Percentiles rank a stretch among this genome's conserved stretches.
These are phyloP conservation scores for Penicillium freii DNA, from an alignment of 2,329 filamentous ascomycete species.

Conservation along the genomic window DNA sequence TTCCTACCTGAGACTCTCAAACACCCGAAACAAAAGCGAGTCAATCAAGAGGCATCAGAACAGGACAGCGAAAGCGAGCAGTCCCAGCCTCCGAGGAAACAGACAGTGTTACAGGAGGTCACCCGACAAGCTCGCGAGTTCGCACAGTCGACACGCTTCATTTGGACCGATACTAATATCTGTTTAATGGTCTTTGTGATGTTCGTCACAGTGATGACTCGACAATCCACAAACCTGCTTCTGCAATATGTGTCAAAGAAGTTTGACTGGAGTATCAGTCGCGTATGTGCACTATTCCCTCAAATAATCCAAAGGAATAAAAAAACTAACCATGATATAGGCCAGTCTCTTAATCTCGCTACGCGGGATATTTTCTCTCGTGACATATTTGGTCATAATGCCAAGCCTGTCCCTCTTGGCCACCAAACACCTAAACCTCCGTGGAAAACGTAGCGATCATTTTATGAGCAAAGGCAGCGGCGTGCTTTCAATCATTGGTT, in stretches of 20 bases:
- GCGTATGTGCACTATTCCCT: slow-evolving; percentile 17
- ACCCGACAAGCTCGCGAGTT: slow-evolving; percentile 19
- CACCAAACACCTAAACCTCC: slow-evolving; percentile 19
- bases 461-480: slow-evolving; percentile 22
- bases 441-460: slow-evolving; percentile 23
- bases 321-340: slow-evolving; percentile 17
- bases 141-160: slow-evolving; percentile 22
- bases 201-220: slow-evolving; percentile 25
- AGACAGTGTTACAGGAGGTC: slow-evolving; percentile 9
- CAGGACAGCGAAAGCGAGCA: neutral
- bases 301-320: neutral
- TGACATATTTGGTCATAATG: slow-evolving; percentile 25
- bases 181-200: slow-evolving; percentile 22
- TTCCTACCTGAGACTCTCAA: slow-evolving; percentile 27
- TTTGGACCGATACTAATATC: slow-evolving; percentile 25
- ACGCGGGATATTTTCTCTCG: slow-evolving; percentile 23
- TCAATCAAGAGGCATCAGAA: neutral
- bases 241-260: slow-evolving; percentile 33
- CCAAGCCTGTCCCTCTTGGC: slow-evolving; percentile 19
- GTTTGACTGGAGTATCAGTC: slow-evolving; percentile 30
- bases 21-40: slow-evolving; percentile 14
- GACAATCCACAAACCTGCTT: slow-evolving; percentile 24
- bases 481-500: slow-evolving; percentile 23
- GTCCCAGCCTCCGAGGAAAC: slow-evolving; percentile 6
- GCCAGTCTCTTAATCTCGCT: slow-evolving; percentile 31